Conservation (phyloP, 2,329 filamentous ascomycete genomes). For the Fusarium poae region DNA sequence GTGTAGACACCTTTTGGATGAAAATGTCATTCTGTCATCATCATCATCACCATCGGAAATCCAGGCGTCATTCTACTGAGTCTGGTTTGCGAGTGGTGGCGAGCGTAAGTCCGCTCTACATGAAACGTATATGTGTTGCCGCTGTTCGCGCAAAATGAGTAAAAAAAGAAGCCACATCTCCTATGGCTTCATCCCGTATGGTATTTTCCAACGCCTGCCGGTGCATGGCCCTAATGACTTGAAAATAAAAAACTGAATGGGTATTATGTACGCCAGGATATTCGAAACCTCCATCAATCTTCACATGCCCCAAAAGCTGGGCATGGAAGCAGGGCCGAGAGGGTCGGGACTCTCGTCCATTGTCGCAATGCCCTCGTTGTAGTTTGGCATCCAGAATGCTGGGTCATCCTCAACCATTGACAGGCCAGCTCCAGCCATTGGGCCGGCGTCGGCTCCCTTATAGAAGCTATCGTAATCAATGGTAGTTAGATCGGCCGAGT, state of each 20-base stretch:
- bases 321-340: conserved; percentile 50
- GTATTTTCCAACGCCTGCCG: conserved; percentile 48
- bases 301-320: conserved; percentile 56
- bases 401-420: conserved; percentile 66
- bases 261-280: conserved; percentile 52
- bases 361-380: conserved; percentile 55
- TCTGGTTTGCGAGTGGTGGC: conserved; percentile 20
- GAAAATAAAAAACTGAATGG: conserved; percentile 48
- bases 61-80: conserved; percentile 7
- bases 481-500: conserved; percentile 60
- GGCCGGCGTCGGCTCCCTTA: conserved; percentile 59
- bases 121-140: conserved; percentile 48
- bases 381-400: conserved; percentile 64
- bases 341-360: conserved; percentile 56
- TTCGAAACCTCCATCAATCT: conserved; percentile 38
- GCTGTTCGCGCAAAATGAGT: conserved; percentile 43
- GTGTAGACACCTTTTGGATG: conserved; percentile 36
- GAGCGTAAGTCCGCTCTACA: conserved; percentile 40
- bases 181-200: conserved; percentile 38
- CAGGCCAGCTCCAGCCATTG: conserved; percentile 58
- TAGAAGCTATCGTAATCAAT: conserved; percentile 70
- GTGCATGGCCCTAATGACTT: conserved; percentile 44
- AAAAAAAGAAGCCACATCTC: conserved; percentile 39
- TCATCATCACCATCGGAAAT: conserved; percentile 40
- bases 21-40: conserved; percentile 45